Evolutionary conservation across 192 early-diverging fungal species (phyloP).

Genomic region (Coemansia sp.): DNA sequence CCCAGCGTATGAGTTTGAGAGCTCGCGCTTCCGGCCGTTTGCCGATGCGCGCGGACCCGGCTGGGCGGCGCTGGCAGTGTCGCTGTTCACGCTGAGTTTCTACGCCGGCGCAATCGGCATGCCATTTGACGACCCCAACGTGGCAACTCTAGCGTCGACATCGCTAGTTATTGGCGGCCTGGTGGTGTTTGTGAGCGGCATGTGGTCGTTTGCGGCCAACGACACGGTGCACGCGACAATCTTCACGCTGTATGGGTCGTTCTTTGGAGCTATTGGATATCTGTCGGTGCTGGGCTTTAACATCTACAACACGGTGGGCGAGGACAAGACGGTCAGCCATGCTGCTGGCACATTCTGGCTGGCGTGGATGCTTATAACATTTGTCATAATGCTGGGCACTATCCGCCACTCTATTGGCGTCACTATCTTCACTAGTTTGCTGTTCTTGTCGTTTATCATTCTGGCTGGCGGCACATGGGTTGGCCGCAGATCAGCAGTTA

Average conservation of each 20-base stretch:
- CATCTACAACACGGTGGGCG: constrained; percentile 57
- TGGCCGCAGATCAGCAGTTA: constrained; percentile 48
- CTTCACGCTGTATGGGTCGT: constrained; percentile 71
- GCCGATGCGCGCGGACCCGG: constrained; percentile 49
- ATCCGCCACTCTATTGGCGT: constrained; percentile 60
- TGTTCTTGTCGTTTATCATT: constrained; percentile 66
- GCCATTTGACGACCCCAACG: constrained; percentile 53
- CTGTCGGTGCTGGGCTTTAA: constrained; percentile 55
- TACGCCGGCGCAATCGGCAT: constrained; percentile 54
- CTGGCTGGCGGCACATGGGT: constrained; percentile 64
- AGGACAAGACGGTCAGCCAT: constrained; percentile 55
- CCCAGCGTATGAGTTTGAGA: constrained; percentile 15
- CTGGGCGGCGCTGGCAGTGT: constrained; percentile 51
- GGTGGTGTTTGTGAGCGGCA: constrained; percentile 53
- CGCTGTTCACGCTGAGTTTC: constrained; percentile 54
- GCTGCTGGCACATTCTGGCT: constrained; percentile 69
- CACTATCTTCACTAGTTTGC: constrained; percentile 59
- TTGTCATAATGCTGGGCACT: constrained; percentile 65
- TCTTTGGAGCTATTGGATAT: constrained; percentile 61
- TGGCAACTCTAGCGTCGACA: constrained; percentile 48
- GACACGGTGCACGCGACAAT: constrained; percentile 84
- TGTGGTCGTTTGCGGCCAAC: constrained; percentile 77
- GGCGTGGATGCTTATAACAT: constrained; percentile 69
- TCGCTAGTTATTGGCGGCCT: constrained; percentile 52
- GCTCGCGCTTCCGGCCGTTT: constrained; percentile 51